Evolutionary conservation across 805 yeast species (phyloP).

Genomic region (Cyberlindnera subsufficiens): DNA sequence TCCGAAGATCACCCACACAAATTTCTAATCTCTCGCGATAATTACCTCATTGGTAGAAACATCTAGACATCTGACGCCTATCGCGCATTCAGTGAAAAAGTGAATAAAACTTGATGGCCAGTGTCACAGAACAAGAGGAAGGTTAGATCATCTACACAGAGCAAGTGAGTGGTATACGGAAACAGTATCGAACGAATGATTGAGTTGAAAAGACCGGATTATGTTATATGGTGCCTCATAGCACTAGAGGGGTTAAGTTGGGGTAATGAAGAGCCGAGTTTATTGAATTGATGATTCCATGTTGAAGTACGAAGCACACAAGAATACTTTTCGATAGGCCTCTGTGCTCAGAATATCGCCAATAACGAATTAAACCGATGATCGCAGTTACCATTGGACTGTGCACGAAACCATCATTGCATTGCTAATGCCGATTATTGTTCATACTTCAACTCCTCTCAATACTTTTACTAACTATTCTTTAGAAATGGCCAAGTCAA

Average conservation of each 20-base stretch:
- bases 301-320: too few species aligned
- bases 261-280: too few species aligned
- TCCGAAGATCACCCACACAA: too few species aligned
- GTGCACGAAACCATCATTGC: not conserved
- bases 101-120: conserved; percentile 10
- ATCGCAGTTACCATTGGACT: not conserved
- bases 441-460: not conserved
- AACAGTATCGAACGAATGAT: not conserved
- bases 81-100: conserved; percentile 9
- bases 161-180: conserved; percentile 11
- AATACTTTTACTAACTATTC: not conserved
- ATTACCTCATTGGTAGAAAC: not conserved
- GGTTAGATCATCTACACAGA: conserved; percentile 6
- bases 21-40: too few species aligned
- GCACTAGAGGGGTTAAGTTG: too few species aligned
- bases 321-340: too few species aligned
- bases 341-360: too few species aligned
- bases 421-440: conserved; percentile 4
- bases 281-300: too few species aligned
- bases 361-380: not conserved
- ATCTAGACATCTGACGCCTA: not conserved
- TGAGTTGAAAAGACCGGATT: too few species aligned
- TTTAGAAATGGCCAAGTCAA: conserved; percentile 89
- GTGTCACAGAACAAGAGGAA: not conserved
- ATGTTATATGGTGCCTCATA: too few species aligned